These are phyloP conservation scores for Penicillium sp. DNA, from an alignment of 2,329 filamentous ascomycete species.

Conservation along the genomic window DNA sequence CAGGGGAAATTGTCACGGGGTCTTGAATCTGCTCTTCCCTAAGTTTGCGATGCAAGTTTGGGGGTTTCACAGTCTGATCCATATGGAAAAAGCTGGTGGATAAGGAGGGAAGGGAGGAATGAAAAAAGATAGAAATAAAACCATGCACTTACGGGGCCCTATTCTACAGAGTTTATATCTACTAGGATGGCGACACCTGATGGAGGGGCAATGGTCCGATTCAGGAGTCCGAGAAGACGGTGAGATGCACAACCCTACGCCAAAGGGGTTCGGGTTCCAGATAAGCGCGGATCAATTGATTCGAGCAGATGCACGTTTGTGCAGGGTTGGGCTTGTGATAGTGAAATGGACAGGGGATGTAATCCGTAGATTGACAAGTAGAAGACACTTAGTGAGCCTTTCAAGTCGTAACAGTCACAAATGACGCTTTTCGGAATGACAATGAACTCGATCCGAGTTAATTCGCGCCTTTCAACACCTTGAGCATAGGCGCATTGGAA, in stretches of 20 bases:
- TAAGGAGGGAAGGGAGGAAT: constrained; percentile 4
- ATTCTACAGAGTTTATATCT: constrained; percentile 15
- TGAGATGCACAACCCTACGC: constrained; percentile 9
- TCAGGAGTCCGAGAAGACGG: constrained; percentile 11
- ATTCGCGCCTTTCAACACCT: too few species aligned
- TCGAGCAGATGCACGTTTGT: constrained; percentile 1
- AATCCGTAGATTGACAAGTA: not conserved
- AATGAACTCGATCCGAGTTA: too few species aligned
- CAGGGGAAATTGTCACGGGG: not conserved
- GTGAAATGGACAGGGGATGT: not conserved
- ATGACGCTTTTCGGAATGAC: not conserved
- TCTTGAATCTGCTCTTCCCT: not conserved
- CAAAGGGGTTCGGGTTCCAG: not conserved
- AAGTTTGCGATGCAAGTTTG: constrained; percentile 10
- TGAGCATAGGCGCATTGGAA: too few species aligned
- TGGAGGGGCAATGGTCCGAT: constrained; percentile 15
- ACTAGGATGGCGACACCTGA: constrained; percentile 12
- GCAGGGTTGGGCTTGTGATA: not conserved
- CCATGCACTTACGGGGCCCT: constrained; percentile 7
- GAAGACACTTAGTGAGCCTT: not conserved
- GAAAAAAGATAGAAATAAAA: constrained; percentile 1
- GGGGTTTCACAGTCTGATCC: constrained; percentile 12
- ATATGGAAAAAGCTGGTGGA: constrained; percentile 8
- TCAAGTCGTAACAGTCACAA: too few species aligned
- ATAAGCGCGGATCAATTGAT: constrained; percentile 13